Evolutionary conservation across 2,329 filamentous ascomycete species (phyloP).

Genomic region (Aspergillus sp.): DNA sequence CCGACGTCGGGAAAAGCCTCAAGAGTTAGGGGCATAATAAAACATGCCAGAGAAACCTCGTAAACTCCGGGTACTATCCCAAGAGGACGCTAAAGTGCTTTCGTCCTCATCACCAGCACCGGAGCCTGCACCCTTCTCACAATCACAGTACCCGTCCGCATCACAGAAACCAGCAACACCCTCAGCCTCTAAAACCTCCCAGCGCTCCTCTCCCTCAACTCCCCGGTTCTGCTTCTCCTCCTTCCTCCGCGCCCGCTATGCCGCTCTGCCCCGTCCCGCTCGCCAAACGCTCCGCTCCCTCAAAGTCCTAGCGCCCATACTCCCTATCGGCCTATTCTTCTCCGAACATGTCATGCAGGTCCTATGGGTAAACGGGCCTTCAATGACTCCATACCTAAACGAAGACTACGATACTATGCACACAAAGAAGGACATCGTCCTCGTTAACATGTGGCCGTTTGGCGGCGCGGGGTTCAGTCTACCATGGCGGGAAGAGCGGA

Average conservation of each 20-base stretch:
- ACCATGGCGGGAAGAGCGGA: conserved; percentile 46
- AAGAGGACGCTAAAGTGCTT: conserved; percentile 19
- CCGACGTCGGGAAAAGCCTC: background rate
- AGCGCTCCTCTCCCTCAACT: background rate
- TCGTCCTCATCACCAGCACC: background rate
- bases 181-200: background rate
- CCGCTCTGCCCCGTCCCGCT: conserved; percentile 27
- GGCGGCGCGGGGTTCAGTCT: conserved; percentile 51
- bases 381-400: conserved; percentile 79
- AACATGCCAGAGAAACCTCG: conserved; percentile 8
- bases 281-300: conserved; percentile 27
- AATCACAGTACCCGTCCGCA: background rate
- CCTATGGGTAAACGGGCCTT: conserved; percentile 50
- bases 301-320: conserved; percentile 31
- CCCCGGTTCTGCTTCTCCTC: conserved; percentile 22
- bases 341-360: conserved; percentile 42
- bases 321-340: conserved; percentile 42
- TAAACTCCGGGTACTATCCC: conserved; percentile 22
- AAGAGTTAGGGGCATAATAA: background rate
- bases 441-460: conserved; percentile 43
- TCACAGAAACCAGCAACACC: background rate
- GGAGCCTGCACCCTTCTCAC: background rate
- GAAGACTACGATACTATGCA: conserved; percentile 55
- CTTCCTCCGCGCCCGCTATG: conserved; percentile 28
- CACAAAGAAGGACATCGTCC: conserved; percentile 41